Percentiles rank a stretch among this genome's conserved stretches.
Evolutionary conservation across 306 rosid genomes (phyloP).

Genomic region (Lithocarpus polystachyus): DNA sequence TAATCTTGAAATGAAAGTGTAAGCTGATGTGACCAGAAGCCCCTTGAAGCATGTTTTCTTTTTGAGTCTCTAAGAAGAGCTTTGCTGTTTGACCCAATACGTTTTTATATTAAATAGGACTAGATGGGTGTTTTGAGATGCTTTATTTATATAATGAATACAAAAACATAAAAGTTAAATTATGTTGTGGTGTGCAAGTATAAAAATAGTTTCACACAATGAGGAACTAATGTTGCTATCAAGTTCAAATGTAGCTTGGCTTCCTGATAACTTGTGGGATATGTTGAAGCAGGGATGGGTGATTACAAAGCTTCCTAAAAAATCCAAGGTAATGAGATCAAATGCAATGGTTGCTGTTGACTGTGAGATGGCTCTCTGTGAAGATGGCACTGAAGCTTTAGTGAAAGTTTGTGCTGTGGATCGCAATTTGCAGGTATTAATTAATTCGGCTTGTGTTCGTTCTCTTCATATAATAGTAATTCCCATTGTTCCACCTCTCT

Average conservation of each 20-base stretch:
- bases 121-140: not conserved
- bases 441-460: not conserved
- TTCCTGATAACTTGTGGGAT: constrained; percentile 24
- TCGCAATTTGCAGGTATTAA: constrained; percentile 59
- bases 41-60: not conserved
- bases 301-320: constrained; percentile 47
- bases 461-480: not conserved
- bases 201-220: not conserved
- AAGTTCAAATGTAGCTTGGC: not conserved
- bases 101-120: not conserved
- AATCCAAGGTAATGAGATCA: constrained; percentile 42
- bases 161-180: not conserved
- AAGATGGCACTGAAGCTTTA: constrained; percentile 83
- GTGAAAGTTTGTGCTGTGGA: constrained; percentile 82
- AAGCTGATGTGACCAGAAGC: not conserved
- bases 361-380: constrained; percentile 95
- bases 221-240: not conserved
- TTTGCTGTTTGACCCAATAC: not conserved
- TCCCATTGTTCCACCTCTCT: not conserved
- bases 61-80: not conserved
- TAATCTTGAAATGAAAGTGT: not conserved
- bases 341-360: constrained; percentile 75
- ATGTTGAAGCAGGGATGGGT: constrained; percentile 66
- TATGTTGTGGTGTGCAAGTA: not conserved
- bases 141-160: not conserved